Conservation (phyloP, 345 rosid genomes). For the Cardamine occulta region DNA sequence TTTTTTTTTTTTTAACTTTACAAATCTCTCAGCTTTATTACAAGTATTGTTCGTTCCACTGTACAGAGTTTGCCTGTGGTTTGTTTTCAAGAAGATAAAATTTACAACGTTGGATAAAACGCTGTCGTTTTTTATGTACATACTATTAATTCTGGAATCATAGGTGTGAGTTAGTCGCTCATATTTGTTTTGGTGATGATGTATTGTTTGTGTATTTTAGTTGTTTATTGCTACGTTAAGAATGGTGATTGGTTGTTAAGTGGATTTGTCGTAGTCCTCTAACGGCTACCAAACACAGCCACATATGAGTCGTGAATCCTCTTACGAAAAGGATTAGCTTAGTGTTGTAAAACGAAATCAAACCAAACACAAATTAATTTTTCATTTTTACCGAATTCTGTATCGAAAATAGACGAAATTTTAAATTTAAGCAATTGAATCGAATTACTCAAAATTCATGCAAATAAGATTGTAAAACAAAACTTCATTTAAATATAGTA, state of each 20-base stretch:
- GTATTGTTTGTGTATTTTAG: background rate
- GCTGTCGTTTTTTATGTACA: background rate
- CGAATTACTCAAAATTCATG: no score
- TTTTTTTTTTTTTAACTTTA: background rate
- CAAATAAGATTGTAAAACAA: no score
- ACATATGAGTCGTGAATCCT: no score
- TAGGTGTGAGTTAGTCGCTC: background rate
- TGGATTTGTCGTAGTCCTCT: background rate
- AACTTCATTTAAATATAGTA: no score
- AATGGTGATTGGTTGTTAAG: background rate
- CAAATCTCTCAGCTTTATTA: background rate
- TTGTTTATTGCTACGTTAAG: no score
- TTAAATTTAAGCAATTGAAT: no score
- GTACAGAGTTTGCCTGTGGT: conserved; percentile 23
- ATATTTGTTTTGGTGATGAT: background rate
- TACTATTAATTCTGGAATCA: background rate
- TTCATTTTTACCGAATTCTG: no score
- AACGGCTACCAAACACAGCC: background rate
- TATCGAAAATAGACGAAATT: no score
- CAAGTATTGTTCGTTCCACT: conserved; percentile 3
- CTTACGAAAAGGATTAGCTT: no score
- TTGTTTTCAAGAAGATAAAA: conserved; percentile 12
- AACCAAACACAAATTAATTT: no score
- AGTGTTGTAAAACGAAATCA: no score
- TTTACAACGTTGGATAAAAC: background rate